phyloP scores from a whole-genome alignment of 2,329 filamentous ascomycete species.

The Colletotrichum horii region DNA sequence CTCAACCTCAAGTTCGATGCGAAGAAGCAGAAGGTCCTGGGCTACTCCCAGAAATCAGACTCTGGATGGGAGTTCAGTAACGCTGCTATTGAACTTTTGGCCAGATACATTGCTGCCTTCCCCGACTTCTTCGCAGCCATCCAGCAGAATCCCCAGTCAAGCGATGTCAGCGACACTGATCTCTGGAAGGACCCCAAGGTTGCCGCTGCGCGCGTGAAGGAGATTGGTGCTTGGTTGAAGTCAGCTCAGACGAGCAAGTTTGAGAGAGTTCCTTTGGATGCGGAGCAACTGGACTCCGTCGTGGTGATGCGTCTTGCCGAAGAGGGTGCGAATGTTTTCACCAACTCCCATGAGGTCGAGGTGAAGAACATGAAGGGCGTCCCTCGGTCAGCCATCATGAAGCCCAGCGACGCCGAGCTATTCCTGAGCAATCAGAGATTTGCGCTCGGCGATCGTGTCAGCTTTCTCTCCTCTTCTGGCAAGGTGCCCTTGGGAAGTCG shows the following conservation, averaged over 20 bases:
- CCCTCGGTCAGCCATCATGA: slow-evolving; percentile 85
- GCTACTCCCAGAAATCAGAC: slow-evolving; percentile 86
- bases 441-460: slow-evolving; percentile 84
- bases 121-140: slow-evolving; percentile 94
- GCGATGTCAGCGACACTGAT: slow-evolving; percentile 83
- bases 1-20: slow-evolving; percentile 97
- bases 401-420: slow-evolving; percentile 95
- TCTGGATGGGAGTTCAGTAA: slow-evolving; percentile 96
- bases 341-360: slow-evolving; percentile 56
- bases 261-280: slow-evolving; percentile 93
- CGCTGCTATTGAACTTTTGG: slow-evolving; percentile 80
- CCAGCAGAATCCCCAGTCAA: slow-evolving; percentile 82
- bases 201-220: slow-evolving; percentile 84
- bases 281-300: slow-evolving; percentile 93
- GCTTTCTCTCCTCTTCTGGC: slow-evolving; percentile 90
- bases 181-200: slow-evolving; percentile 78
- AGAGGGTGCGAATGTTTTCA: slow-evolving; percentile 69
- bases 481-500: slow-evolving; percentile 92
- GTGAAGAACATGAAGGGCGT: slow-evolving; percentile 79
- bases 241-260: slow-evolving; percentile 89
- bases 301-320: slow-evolving; percentile 82
- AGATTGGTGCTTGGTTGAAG: slow-evolving; percentile 94
- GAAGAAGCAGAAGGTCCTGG: slow-evolving; percentile 93
- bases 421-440: slow-evolving; percentile 86
- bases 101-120: slow-evolving; percentile 91